Evolutionary conservation across 139 green algal genomes (phyloP).

Genomic region (Closterium sp.): DNA sequence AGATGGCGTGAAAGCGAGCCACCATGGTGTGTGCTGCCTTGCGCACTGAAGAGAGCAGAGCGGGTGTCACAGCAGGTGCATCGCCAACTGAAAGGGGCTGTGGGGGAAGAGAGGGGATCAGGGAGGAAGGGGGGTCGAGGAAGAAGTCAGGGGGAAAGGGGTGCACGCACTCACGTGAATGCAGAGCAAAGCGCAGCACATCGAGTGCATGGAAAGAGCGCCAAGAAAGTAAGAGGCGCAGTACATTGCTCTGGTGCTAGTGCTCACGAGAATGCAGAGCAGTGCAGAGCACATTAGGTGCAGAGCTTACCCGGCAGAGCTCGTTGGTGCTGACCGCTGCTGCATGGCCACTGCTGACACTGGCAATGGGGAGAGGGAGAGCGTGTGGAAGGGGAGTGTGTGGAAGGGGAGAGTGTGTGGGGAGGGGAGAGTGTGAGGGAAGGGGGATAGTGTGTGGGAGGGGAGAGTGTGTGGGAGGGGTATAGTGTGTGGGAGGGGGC

Average conservation of each 20-base stretch:
- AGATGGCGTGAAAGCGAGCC: conserved; percentile 6
- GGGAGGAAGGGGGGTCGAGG: too few species aligned
- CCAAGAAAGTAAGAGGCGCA: too few species aligned
- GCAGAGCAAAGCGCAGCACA: too few species aligned
- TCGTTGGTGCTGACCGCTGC: not conserved
- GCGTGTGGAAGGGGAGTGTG: not conserved
- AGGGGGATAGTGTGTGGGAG: too few species aligned
- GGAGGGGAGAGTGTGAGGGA: not conserved
- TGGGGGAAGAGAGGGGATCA: too few species aligned
- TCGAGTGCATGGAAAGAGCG: too few species aligned
- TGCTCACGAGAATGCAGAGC: too few species aligned
- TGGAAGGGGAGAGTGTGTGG: too few species aligned
- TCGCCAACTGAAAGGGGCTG: conserved; percentile 34
- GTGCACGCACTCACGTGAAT: too few species aligned
- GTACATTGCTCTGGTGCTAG: too few species aligned
- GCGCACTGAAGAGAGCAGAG: conserved; percentile 7
- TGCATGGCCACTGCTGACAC: not conserved
- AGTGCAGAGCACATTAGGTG: too few species aligned
- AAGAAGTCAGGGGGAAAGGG: not conserved
- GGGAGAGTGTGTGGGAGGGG: not conserved
- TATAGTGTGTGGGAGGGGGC: too few species aligned
- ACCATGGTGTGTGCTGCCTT: not conserved
- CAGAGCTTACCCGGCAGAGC: not conserved
- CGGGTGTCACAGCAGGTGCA: conserved; percentile 35
- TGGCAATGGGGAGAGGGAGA: not conserved